Evolutionary conservation across 306 rosid species (phyloP).

Genomic region (Mimosa pudica): DNA sequence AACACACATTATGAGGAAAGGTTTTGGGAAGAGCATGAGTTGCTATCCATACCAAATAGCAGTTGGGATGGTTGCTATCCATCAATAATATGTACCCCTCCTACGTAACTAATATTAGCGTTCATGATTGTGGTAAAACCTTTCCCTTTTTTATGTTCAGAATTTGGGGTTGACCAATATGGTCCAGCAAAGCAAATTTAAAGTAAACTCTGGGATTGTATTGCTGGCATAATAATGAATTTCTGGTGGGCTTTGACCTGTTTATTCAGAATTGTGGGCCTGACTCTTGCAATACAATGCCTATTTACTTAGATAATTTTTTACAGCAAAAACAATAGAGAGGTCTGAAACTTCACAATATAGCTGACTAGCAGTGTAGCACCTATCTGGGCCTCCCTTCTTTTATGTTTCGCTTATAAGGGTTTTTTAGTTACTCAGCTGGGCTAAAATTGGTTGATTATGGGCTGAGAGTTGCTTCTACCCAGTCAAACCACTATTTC

Average conservation of each 20-base stretch:
- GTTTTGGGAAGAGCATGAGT: conserved; percentile 43
- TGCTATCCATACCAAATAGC: conserved; percentile 69
- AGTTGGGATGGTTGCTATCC: conserved; percentile 65
- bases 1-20: neutral
- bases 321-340: too few relatives aligned
- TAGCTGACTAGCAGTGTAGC: neutral
- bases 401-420: neutral
- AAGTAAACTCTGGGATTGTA: neutral
- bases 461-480: neutral
- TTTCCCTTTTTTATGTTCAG: neutral
- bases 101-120: conserved; percentile 30
- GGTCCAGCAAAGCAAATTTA: conserved; percentile 6
- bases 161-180: conserved; percentile 31
- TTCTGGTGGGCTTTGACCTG: neutral
- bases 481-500: neutral
- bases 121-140: conserved; percentile 9
- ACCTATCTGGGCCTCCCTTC: neutral
- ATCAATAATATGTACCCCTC: conserved; percentile 2
- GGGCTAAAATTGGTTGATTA: neutral
- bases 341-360: neutral
- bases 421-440: neutral
- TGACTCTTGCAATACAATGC: neutral
- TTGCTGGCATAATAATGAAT: conserved; percentile 15
- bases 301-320: neutral
- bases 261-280: neutral